Percentiles rank a stretch among this genome's conserved stretches.
Conservation (phyloP, 139 green algal species). For the Chlorella vulgaris region DNA sequence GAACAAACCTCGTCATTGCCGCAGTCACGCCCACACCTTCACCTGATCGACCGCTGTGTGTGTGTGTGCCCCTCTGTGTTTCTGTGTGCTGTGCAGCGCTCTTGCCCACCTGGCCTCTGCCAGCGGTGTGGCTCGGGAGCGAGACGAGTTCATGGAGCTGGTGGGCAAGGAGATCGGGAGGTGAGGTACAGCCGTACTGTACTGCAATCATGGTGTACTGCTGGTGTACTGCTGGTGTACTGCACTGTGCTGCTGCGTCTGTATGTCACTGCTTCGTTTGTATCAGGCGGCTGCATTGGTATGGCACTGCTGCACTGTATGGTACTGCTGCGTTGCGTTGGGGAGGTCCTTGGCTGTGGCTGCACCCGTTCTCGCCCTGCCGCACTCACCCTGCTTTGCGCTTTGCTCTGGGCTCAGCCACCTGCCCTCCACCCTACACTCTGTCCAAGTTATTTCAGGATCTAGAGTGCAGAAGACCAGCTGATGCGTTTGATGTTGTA, state of each 20-base stretch:
- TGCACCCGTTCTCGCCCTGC: not conserved
- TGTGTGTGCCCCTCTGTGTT: not conserved
- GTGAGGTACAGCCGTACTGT: not conserved
- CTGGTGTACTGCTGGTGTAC: not conserved
- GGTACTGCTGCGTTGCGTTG: not conserved
- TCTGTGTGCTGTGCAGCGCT: slow-evolving; percentile 22
- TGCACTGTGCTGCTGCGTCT: no score
- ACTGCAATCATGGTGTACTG: not conserved
- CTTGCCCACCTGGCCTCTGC: slow-evolving; percentile 54
- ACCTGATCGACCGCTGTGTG: not conserved
- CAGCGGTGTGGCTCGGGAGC: slow-evolving; percentile 75
- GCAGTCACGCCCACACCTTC: no score
- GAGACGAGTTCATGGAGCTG: slow-evolving; percentile 84
- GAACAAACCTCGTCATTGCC: no score
- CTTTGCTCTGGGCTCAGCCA: no score
- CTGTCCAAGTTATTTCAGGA: no score
- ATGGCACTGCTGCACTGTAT: not conserved
- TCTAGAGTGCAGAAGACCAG: no score
- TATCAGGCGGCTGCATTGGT: not conserved
- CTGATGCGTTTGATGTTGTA: no score
- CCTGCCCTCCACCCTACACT: no score
- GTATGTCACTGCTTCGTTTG: not conserved
- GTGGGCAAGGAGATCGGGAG: slow-evolving; percentile 76
- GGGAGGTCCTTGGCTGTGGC: not conserved
- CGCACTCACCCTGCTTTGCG: not conserved